Base-by-base conservation (phyloP, 1,139 yeast genomes). In the Magnusiomyces tetraspermus region DNA sequence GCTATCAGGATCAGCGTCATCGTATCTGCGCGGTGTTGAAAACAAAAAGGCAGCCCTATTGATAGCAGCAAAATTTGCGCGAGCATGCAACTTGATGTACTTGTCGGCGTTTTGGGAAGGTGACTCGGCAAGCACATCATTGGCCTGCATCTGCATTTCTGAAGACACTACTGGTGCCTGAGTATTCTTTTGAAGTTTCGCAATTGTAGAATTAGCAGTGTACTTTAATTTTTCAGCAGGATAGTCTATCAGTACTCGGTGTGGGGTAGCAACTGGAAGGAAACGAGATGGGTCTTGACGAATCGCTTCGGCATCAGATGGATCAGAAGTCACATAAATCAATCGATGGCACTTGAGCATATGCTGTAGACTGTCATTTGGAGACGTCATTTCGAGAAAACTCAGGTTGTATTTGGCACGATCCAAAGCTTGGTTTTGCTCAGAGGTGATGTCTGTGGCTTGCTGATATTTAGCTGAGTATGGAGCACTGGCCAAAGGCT, bases 361-460 rank as follows among this genome's bases (percentile, higher is more conserved):
- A 36, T 46, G 70, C 31, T 64, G 67, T 30, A 56, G 53, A 17
- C 71, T 65, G 53, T 67, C 69, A n/a, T 55, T 48, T 40, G 57
- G 53, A 6, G 67, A 63, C 36, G 60, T 61, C 37, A 60, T 69
- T 55, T 69, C 73, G n/a, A 66, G 46, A 37, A 67, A 57, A 11
- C 31, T 28, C n/a, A 46, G 22, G 22, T 23, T 28, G 2, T 26
- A 52, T 65, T 68, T 17, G 58, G 60, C 46, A 11, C 17, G n/a
- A 10, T 23, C 28, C 22, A 43, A 28, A 2, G 61, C 55, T 0
- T 44, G 15, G 23, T 23, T 17, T 33, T 37, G 38, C 15, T 31
- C 36, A 2, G 37, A 23, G 24, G 10, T 21, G 5, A 21, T 10
- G 3, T 38, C 42, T 5, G 42, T 10, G 8, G 24, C 42, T n/a